Base-by-base conservation (phyloP, 169 alveolate species). In the Cryptosporidium parvum region DNA sequence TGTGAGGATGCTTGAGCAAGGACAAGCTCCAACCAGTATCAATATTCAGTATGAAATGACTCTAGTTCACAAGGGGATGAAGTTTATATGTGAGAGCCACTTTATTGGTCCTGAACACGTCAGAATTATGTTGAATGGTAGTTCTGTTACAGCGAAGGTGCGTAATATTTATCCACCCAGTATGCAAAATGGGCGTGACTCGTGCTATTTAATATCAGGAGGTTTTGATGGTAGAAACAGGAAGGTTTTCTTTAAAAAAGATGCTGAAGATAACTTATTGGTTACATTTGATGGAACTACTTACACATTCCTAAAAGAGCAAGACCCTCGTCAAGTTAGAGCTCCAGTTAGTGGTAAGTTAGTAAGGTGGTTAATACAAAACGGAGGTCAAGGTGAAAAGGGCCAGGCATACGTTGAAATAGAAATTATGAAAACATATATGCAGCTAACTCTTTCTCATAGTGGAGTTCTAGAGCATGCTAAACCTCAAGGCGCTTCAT, bases 371-470 rank as follows among this genome's bases (percentile, higher is more conserved):
- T 73, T 93, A 73, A 92, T 86, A 37, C 92, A 85, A n/a, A 94
- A 93, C 75, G 95, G 94, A 42, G 92, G 85, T 21, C 67, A 67
- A 35, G 93, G 92, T 16, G 87, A 84, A 58, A 93, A 89, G 89
- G 94, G 94, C 44, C 94, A 92, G 44, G 94, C 95, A 48, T 94
- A 86, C 58, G 94, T 91, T 18, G 96, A 94, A 84, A 93, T 94
- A 6, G 97, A 94, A 80, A 94, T 94, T 23, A 94, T 94, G 97
- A 94, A 94, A 91, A 94, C 94, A 94, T 86, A 93, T 75, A 92
- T 94, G 93, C 92, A 94, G 5, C 91, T 94, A 65, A 89, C 92
- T 23, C 89, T 94, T 42, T 92, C 94, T 21, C 93, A 93, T 53
- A 91, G 86, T 0, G 96, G 96, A 9, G 91, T 85, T 58, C 69